Evolutionary conservation across 495 filamentous ascomycete genomes (phyloP), one percentile per base, ranked within the genome.

Genomic region (Penicillium lividum): DNA sequence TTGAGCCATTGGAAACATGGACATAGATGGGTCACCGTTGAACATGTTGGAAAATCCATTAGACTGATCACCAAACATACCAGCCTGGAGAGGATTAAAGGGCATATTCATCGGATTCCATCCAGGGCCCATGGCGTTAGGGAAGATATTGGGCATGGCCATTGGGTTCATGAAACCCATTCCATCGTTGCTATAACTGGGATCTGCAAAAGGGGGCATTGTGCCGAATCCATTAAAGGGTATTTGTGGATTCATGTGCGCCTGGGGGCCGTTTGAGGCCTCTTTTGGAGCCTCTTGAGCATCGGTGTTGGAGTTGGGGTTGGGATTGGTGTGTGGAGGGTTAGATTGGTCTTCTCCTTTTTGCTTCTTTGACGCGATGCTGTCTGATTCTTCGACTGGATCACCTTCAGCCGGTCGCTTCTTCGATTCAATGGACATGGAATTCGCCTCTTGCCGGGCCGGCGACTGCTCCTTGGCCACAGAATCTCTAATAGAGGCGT

Each of bases 331-430:
- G 22, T 22, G 22, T 31, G 40, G 7, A 7, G 36, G n/a, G 3
- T 61, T 51, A 15, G 52, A 25, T n/a, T 58, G 53, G n/a, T 51
- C 54, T 28, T 74, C 69, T 13, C 70, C 65, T 59, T 72, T 77
- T 29, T 66, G 72, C 53, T 73, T 77, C 61, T 75, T 80, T 36
- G 51, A 46, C 22, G 49, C 46, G n/a, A 63, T 64, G n/a, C 57
- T 62, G 25, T 51, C 61, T n/a, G 63, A 53, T 18, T 57, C 57
- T 16, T 46, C 54, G 45, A 81, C 78, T 27, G 87, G 73, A 3
- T 86, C 75, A 43, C 91, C 88, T 44, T 96, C 89, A 36, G 92
- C 92, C 10, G 88, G 81, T 15, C 94, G 86, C 77, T 97, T 97
- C 74, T 88, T 93, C 16, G 80, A 76, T 43, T 71, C 59, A 5